Conservation (phyloP, 192 early-diverging fungal species). For the Phlyctochytrium bullatum region DNA sequence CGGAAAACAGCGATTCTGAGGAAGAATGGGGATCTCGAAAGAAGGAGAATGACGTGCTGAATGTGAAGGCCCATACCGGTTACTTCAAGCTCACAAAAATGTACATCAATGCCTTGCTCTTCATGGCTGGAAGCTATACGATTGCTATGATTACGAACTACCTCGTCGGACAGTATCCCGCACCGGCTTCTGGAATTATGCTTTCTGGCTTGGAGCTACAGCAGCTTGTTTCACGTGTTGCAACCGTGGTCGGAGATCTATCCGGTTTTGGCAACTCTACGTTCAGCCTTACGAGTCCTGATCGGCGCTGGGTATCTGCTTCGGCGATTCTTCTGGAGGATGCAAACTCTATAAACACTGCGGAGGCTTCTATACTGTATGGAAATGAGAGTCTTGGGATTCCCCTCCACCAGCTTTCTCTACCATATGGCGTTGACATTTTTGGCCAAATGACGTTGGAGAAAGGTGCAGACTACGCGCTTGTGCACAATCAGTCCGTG, state of each 20-base stretch:
- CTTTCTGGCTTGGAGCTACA: not conserved
- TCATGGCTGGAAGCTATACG: not conserved
- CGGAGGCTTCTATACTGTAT: constrained; percentile 17
- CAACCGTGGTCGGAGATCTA: not conserved
- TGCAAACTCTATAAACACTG: not conserved
- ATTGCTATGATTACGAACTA: not conserved
- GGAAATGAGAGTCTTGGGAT: constrained; percentile 2
- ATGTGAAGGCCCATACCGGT: not conserved
- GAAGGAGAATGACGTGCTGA: not conserved
- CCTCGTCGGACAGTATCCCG: not conserved
- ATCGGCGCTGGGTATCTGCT: not conserved
- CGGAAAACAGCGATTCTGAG: not conserved
- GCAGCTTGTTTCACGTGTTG: not conserved
- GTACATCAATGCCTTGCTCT: not conserved
- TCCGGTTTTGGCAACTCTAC: not conserved
- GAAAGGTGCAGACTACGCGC: too few species aligned
- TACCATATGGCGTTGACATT: not conserved
- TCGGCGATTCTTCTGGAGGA: not conserved
- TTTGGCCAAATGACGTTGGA: not conserved
- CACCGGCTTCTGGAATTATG: not conserved
- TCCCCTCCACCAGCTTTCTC: not conserved
- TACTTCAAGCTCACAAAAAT: not conserved
- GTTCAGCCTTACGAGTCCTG: not conserved
- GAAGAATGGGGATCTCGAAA: not conserved
- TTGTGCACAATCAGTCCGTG: not conserved